Conservation (phyloP, 2,329 filamentous ascomycete species). For the Clarireedia paspali region DNA sequence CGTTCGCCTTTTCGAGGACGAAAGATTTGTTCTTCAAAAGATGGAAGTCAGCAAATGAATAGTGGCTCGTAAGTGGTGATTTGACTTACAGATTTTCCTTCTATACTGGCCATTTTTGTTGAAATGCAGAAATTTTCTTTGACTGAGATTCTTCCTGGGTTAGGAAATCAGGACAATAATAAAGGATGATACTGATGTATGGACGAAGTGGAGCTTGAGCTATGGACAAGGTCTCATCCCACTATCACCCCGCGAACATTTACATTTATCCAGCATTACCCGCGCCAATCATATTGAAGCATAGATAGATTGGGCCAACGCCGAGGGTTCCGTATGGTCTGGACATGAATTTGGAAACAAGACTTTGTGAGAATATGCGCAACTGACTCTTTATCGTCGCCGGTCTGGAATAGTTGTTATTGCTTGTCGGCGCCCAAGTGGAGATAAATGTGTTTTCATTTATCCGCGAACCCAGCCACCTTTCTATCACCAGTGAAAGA, state of each 20-base stretch:
- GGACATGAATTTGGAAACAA: background rate
- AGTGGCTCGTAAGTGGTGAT: background rate
- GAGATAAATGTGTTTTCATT: too few relatives aligned
- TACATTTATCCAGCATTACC: constrained; percentile 8
- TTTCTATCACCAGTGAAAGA: background rate
- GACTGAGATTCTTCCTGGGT: background rate
- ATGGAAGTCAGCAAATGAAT: constrained; percentile 1
- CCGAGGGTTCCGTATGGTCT: background rate
- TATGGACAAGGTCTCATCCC: constrained; percentile 7
- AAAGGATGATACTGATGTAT: background rate
- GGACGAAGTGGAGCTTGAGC: background rate
- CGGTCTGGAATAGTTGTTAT: too few relatives aligned
- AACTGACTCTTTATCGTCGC: too few relatives aligned
- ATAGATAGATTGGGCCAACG: background rate
- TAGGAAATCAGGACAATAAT: background rate
- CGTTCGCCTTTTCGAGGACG: constrained; percentile 29
- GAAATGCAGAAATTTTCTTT: background rate
- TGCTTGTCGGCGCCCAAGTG: too few relatives aligned
- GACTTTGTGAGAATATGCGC: too few relatives aligned
- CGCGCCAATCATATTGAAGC: constrained; percentile 18
- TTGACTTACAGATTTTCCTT: constrained; percentile 14
- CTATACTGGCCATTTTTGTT: constrained; percentile 12
- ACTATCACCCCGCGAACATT: constrained; percentile 11
- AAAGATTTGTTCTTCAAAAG: constrained; percentile 32
- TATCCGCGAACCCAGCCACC: background rate